Base-by-base conservation (phyloP, 805 yeast species). In the Suhomyces vadensis region DNA sequence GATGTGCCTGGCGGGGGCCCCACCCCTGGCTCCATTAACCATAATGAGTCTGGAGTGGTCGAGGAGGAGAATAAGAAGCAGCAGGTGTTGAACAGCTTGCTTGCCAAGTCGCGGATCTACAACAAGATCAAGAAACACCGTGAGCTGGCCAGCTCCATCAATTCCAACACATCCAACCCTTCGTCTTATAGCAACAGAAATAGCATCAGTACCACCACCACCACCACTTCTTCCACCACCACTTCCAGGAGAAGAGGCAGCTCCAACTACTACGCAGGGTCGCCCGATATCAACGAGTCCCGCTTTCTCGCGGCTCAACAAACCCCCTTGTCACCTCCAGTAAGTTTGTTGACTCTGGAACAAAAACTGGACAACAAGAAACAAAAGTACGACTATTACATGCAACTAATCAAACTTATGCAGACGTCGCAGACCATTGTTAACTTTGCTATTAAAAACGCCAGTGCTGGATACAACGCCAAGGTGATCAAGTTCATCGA, bases 51-150 rank as follows among this genome's bases (percentile, higher is more conserved):
- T 8, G 13, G 7, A 13, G 8, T 17, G 6, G 25, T 7, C 6
- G 56, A 51, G 3, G 60, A 56, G 7, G 59, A 55, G 7, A 37
- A 48, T 35, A 50, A 47, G 38, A 54, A 50, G 26, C 55, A 54
- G 35, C 61, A 54, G 39, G 51, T 50, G 1, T 43, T 58, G 20
- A 58, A 58, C 42, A 43, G 52, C 13, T 42, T 64, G 19, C 52
- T 64, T 21, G 52, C 68, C 13, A 71, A 70, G 44, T 61, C 73
- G 3, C 58, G 59, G 46, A 54, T 71, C 29, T 71, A 70, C 48
- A 64, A 63, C 46, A 62, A 63, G 43, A 52, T 70, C 19, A 69
- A 61, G 46, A 68, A 65, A 42, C 58, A 65, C 41, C 53, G 74
- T 4, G 74, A 69, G 35, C 69, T 65, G 61, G 50, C 61, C 6